phyloP scores from a whole-genome alignment of 805 yeast species.

The Candida peoriensis region DNA sequence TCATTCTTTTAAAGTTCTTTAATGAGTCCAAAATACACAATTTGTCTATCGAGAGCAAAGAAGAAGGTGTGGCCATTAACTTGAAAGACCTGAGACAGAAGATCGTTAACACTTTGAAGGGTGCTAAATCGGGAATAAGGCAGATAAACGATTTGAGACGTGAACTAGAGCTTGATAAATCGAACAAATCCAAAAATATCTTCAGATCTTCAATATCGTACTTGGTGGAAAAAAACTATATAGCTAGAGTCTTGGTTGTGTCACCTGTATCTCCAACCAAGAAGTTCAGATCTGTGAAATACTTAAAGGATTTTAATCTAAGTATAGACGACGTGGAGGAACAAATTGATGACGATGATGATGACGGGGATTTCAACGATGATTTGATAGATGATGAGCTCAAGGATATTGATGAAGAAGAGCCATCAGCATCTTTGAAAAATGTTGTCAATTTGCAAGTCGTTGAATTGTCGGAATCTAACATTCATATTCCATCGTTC shows the following conservation, averaged over 20 bases:
- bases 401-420: slow-evolving; percentile 19
- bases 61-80: slow-evolving; percentile 24
- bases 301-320: slow-evolving; percentile 34
- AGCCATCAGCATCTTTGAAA: slow-evolving; percentile 12
- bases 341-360: slow-evolving; percentile 24
- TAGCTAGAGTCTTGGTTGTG: slow-evolving; percentile 48
- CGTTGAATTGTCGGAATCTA: slow-evolving; percentile 11
- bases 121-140: slow-evolving; percentile 57
- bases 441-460: slow-evolving; percentile 15
- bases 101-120: slow-evolving; percentile 45
- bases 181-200: slow-evolving; percentile 36
- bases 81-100: slow-evolving; percentile 25
- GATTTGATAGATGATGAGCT: slow-evolving; percentile 25
- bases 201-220: slow-evolving; percentile 44
- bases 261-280: slow-evolving; percentile 41
- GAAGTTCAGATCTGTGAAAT: slow-evolving; percentile 43
- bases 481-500: slow-evolving; percentile 20
- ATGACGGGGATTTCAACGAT: slow-evolving; percentile 28
- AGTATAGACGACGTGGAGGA: slow-evolving; percentile 24
- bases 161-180: slow-evolving; percentile 48
- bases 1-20: slow-evolving; percentile 45
- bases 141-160: slow-evolving; percentile 56
- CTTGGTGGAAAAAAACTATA: slow-evolving; percentile 38
- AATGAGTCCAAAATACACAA: slow-evolving; percentile 18
- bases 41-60: slow-evolving; percentile 12